phyloP scores from a whole-genome alignment of 371 early-diverging fungal genomes.

The Mortierella sp. region DNA sequence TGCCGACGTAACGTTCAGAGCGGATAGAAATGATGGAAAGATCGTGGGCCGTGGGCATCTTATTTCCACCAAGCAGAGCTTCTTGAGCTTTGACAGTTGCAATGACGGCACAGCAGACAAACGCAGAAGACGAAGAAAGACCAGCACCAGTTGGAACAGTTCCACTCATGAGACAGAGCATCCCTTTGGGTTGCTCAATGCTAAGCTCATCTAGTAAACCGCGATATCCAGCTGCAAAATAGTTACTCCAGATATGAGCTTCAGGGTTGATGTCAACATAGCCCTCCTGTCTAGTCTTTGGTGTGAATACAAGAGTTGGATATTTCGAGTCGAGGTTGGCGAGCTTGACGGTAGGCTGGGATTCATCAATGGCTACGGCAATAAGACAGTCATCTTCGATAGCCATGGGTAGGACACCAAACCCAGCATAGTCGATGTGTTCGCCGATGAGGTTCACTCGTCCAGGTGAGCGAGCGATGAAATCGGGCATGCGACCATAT shows the following conservation, averaged over 20 bases:
- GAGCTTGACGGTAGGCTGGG: slow-evolving; percentile 66
- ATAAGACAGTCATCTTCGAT: slow-evolving; percentile 90
- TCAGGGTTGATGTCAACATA: slow-evolving; percentile 78
- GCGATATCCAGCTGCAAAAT: slow-evolving; percentile 85
- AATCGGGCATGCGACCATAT: slow-evolving; percentile 79
- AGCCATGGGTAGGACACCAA: slow-evolving; percentile 96
- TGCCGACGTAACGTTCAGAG: slow-evolving; percentile 87
- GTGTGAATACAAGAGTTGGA: slow-evolving; percentile 66
- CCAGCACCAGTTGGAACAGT: slow-evolving; percentile 90
- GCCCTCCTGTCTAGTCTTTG: slow-evolving; percentile 63
- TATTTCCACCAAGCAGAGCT: slow-evolving; percentile 42
- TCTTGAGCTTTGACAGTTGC: slow-evolving; percentile 75
- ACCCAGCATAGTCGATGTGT: slow-evolving; percentile 96
- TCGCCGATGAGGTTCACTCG: slow-evolving; percentile 95
- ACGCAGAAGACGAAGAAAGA: slow-evolving; percentile 88
- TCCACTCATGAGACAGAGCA: slow-evolving; percentile 81
- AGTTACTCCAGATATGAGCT: slow-evolving; percentile 84
- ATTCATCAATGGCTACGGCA: slow-evolving; percentile 69
- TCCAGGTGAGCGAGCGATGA: slow-evolving; percentile 91
- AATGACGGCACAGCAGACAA: slow-evolving; percentile 83
- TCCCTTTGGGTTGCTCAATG: slow-evolving; percentile 71
- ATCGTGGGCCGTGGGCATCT: slow-evolving; percentile 69
- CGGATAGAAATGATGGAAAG: slow-evolving; percentile 83
- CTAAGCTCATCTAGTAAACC: slow-evolving; percentile 76
- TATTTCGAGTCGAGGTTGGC: slow-evolving; percentile 77